Evolutionary conservation across 495 filamentous ascomycete genomes (phyloP), one percentile per base, ranked within the genome.

Genomic region (Trichoderma gamsii): DNA sequence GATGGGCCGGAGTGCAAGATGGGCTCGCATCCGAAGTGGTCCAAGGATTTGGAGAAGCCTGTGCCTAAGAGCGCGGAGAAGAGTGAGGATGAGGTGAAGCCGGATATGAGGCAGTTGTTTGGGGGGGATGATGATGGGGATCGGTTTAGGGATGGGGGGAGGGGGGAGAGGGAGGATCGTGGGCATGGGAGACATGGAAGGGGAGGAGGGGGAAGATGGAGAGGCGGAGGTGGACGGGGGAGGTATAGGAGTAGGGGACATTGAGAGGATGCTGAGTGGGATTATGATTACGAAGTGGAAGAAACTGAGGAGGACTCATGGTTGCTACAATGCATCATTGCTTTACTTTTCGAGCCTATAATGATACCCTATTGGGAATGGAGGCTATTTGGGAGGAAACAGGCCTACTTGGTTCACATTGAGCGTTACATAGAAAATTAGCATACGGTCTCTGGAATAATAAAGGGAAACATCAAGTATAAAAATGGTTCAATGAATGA

Each of bases 1-100:
- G 89, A 96, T 69, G 93, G 93, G 13, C 86, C 85, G 69, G 76
- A 69, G 0, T 98, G 96, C 76, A 85, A 87, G 73, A 84, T 85
- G 69, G 88, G 93, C 38, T 90, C 91, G 4, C 95, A 99, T 79
- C 86, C 93, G 12, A 80, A 86, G 38, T 98, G 91, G 90, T 86
- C 90, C 27, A 82, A 79, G 68, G 84, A 88, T 41, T 83, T 97
- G 69, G 87, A 89, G 71, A 87, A 86, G 72, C 92, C 93, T 7
- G 85, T 87, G 38, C 85, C 90, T 16, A 86, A 88, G 75, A 71
- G 84, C 38, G 87, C 87, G 41, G 80, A 83, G 18, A 86, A 84
- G 78, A 74, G 79, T 74, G 76, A 86, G 81, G 78, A 81, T 76
- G 72, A 81, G 73, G 82, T 78, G 76, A 80, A 80, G 82, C 73